These are phyloP conservation scores for Lactarius psammicola DNA, from an alignment of 768 basidiomycete genomes.

Conservation along the genomic window DNA sequence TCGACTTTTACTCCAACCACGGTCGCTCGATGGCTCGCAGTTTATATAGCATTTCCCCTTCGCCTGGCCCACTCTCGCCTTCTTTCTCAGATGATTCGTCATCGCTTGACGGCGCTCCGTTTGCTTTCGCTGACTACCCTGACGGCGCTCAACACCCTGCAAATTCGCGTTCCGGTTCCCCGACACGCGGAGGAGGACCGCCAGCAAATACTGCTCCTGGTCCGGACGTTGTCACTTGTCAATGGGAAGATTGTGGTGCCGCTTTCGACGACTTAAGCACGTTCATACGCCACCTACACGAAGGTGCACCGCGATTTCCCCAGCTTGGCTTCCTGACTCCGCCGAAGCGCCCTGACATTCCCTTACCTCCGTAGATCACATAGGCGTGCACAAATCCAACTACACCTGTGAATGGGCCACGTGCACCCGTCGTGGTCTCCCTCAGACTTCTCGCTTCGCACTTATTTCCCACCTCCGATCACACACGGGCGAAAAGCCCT, in stretches of 20 bases:
- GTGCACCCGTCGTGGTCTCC: slow-evolving; percentile 74
- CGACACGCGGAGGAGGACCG: slow-evolving; percentile 32
- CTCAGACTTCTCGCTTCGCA: slow-evolving; percentile 87
- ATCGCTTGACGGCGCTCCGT: slow-evolving; percentile 24
- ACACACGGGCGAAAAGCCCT: slow-evolving; percentile 94
- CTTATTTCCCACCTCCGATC: slow-evolving; percentile 88
- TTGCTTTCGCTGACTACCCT: slow-evolving; percentile 19
- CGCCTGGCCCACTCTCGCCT: slow-evolving; percentile 44
- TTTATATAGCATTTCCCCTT: slow-evolving; percentile 41
- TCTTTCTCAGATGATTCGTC: slow-evolving; percentile 38
- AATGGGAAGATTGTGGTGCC: slow-evolving; percentile 78
- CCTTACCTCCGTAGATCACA: slow-evolving; percentile 55
- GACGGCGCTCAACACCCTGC: slow-evolving; percentile 31
- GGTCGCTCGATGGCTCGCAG: slow-evolving; percentile 33
- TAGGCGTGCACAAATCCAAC: slow-evolving; percentile 78
- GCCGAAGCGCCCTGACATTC: slow-evolving; percentile 24
- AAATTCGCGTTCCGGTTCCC: slow-evolving; percentile 43
- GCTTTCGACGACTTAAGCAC: slow-evolving; percentile 72
- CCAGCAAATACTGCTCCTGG: slow-evolving; percentile 29
- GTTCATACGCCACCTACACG: slow-evolving; percentile 80
- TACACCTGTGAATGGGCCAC: slow-evolving; percentile 90
- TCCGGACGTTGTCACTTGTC: slow-evolving; percentile 66
- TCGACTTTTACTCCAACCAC: background rate
- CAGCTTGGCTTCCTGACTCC: slow-evolving; percentile 6
- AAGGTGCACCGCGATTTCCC: slow-evolving; percentile 49